phyloP scores from a whole-genome alignment of 148 eudicot species.

The Rhododendron molle region DNA sequence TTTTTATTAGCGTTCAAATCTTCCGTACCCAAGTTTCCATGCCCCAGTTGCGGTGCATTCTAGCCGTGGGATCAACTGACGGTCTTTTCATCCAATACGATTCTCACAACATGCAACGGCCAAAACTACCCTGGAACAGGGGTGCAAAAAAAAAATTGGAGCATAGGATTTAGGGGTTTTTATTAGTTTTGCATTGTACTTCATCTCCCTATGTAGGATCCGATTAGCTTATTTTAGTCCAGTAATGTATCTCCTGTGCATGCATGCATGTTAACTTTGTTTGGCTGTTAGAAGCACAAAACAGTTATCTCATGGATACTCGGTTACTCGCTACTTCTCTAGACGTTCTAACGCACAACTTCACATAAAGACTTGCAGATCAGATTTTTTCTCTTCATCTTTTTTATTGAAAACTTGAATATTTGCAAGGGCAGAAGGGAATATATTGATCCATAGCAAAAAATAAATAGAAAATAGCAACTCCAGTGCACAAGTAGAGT shows the following conservation, averaged over 20 bases:
- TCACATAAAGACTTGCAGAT: background rate
- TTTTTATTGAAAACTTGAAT: background rate
- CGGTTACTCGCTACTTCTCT: too few species aligned
- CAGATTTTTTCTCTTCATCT: background rate
- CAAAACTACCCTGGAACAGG: background rate
- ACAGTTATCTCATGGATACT: background rate
- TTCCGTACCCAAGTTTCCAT: too few species aligned
- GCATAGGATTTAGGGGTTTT: background rate
- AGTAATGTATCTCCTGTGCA: background rate
- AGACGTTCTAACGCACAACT: background rate
- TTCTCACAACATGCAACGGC: background rate
- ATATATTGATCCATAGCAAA: background rate
- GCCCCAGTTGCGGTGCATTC: too few species aligned
- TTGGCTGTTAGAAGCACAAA: conserved; percentile 2
- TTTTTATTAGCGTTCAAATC: background rate
- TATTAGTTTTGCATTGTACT: background rate
- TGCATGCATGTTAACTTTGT: background rate
- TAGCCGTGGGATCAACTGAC: too few species aligned
- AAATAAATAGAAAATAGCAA: background rate
- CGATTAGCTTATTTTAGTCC: background rate
- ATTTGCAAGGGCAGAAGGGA: background rate
- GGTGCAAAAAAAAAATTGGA: background rate
- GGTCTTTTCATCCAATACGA: too few species aligned
- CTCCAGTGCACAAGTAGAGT: background rate
- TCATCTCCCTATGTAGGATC: conserved; percentile 2